A percentile compares a stretch with the other conserved stretches of the same genome.
Evolutionary conservation across 176 grass and related monocot species (phyloP).

Genomic region (Poa annua): DNA sequence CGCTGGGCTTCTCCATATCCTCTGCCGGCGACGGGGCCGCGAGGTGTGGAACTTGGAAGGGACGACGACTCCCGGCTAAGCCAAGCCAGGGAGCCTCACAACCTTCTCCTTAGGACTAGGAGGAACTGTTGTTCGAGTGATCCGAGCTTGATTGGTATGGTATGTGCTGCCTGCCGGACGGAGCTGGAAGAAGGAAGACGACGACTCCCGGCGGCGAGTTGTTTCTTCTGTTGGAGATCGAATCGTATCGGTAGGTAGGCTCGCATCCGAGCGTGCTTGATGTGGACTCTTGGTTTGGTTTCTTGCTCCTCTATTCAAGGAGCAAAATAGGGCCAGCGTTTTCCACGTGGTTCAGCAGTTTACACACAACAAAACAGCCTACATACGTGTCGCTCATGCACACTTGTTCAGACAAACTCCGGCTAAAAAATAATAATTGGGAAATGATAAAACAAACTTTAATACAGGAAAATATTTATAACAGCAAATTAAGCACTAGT

Average conservation of each 20-base stretch:
- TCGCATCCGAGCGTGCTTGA: not conserved
- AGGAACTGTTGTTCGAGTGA: too few species aligned
- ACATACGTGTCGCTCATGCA: too few species aligned
- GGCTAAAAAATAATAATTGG: too few species aligned
- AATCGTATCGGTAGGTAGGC: not conserved
- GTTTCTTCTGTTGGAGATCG: too few species aligned
- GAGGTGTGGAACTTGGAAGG: not conserved
- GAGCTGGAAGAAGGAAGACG: too few species aligned
- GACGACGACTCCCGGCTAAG: not conserved
- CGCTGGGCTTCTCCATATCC: constrained; percentile 28
- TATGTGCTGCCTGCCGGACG: too few species aligned
- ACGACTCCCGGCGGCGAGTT: too few species aligned
- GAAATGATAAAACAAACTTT: too few species aligned
- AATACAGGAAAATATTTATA: too few species aligned
- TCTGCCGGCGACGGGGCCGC: not conserved
- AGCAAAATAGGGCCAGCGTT: not conserved
- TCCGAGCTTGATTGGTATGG: not conserved
- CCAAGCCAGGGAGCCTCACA: not conserved
- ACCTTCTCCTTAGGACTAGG: too few species aligned
- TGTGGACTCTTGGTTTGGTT: not conserved
- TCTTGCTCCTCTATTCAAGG: not conserved
- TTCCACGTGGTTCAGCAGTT: not conserved
- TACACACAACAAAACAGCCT: not conserved
- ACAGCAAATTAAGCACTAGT: too few species aligned
- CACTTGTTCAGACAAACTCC: too few species aligned